Conservation (phyloP, 805 yeast genomes). For the Hanseniaspora singularis region DNA sequence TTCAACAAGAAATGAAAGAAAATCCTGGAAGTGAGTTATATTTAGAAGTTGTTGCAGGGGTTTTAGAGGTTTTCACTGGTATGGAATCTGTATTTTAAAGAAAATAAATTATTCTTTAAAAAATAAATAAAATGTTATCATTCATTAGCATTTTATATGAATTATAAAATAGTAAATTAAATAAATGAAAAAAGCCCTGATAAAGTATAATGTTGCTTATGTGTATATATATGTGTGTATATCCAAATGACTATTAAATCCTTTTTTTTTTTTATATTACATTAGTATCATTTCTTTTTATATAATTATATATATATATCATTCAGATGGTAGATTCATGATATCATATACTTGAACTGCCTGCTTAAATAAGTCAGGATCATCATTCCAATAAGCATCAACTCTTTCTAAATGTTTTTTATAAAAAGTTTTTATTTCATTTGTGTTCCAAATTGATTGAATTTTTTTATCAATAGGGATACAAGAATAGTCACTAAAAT, state of each 20-base stretch:
- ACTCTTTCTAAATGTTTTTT: background rate
- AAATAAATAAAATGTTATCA: too few species aligned
- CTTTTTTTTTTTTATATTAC: too few species aligned
- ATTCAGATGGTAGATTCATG: too few species aligned
- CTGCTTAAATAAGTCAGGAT: background rate
- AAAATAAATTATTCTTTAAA: background rate
- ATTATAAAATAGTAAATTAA: too few species aligned
- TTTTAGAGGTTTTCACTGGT: slow-evolving; percentile 74
- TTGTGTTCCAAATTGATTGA: slow-evolving; percentile 18
- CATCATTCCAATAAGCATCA: background rate
- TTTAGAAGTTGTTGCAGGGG: slow-evolving; percentile 86
- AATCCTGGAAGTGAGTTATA: slow-evolving; percentile 43
- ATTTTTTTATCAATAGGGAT: slow-evolving; percentile 7
- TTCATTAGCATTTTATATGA: too few species aligned
- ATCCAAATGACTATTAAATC: too few species aligned
- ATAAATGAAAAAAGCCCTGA: too few species aligned
- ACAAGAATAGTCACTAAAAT: slow-evolving; percentile 26
- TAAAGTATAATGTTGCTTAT: too few species aligned
- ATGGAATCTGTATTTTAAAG: slow-evolving; percentile 72
- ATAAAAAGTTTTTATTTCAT: slow-evolving; percentile 19
- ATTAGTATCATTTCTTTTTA: too few species aligned
- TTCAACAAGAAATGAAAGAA: slow-evolving; percentile 35
- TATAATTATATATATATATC: too few species aligned
- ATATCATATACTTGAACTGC: too few species aligned
- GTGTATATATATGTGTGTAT: too few species aligned